phyloP scores from a whole-genome alignment of 1,284 basidiomycete genomes.

The Heterobasidion irregulare region DNA sequence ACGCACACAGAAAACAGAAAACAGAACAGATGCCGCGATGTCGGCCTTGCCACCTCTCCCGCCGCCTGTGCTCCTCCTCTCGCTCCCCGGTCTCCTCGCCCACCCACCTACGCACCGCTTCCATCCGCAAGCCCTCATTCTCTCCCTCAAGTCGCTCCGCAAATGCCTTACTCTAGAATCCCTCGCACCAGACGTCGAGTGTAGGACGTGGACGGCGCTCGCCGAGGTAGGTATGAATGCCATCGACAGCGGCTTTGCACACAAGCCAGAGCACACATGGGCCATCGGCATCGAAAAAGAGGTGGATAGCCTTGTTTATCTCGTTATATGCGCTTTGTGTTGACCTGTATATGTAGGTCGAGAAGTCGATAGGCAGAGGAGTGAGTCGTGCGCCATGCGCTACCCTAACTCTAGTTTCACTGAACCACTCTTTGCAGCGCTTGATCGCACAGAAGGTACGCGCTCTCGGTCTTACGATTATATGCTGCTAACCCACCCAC shows the following conservation, averaged over 20 bases:
- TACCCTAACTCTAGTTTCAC: slow-evolving; percentile 1
- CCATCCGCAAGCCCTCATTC: slow-evolving; percentile 42
- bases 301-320: slow-evolving; percentile 23
- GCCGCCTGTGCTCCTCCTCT: slow-evolving; percentile 42
- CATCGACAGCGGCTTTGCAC: slow-evolving; percentile 34
- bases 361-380: slow-evolving; percentile 41
- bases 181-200: slow-evolving; percentile 53
- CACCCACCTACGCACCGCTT: slow-evolving; percentile 53
- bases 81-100: slow-evolving; percentile 47
- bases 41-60: slow-evolving; percentile 28
- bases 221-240: slow-evolving; percentile 58
- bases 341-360: slow-evolving; percentile 25
- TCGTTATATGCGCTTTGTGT: neutral
- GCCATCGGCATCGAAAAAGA: slow-evolving; percentile 41
- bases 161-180: slow-evolving; percentile 40
- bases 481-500: neutral
- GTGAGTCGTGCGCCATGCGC: slow-evolving; percentile 20
- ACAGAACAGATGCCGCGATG: neutral
- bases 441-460: slow-evolving; percentile 53
- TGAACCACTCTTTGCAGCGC: slow-evolving; percentile 27
- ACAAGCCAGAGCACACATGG: slow-evolving; percentile 31
- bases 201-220: slow-evolving; percentile 56
- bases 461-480: neutral
- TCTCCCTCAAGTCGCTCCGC: slow-evolving; percentile 47
- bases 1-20: neutral